A percentile compares a stretch with the other conserved stretches of the same genome.
Conservation (phyloP, 2,329 filamentous ascomycete genomes). For the Calonectria pauciramosa region DNA sequence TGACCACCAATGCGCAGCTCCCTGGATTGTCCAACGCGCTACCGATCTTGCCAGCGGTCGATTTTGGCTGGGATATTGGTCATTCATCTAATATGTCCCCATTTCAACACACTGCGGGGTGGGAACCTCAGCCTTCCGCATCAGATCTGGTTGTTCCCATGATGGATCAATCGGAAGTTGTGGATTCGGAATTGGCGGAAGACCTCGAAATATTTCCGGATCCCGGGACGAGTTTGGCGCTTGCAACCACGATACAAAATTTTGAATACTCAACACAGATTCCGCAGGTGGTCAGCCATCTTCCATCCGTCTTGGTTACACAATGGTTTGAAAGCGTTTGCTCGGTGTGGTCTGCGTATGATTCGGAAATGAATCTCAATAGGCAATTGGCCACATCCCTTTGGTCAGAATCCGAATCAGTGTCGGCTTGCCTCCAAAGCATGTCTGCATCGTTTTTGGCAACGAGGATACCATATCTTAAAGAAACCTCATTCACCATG, state of each 20-base stretch:
- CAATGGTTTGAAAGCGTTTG: constrained; percentile 57
- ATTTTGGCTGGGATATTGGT: constrained; percentile 17
- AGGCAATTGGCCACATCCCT: constrained; percentile 52
- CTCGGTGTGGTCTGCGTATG: constrained; percentile 56
- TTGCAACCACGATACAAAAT: constrained; percentile 4
- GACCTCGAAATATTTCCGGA: constrained; percentile 22
- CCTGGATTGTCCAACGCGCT: not conserved
- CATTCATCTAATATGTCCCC: not conserved
- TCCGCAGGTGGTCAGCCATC: constrained; percentile 30
- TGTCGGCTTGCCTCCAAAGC: constrained; percentile 56
- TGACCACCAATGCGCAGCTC: not conserved
- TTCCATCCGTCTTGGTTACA: constrained; percentile 48
- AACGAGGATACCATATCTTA: constrained; percentile 50
- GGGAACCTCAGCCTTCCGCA: constrained; percentile 1
- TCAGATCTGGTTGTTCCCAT: constrained; percentile 20
- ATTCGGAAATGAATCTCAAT: constrained; percentile 56
- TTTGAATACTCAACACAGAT: constrained; percentile 22
- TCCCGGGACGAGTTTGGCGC: not conserved
- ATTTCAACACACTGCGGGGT: not conserved
- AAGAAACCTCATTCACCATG: constrained; percentile 48
- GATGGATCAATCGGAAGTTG: constrained; percentile 8
- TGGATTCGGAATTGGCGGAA: constrained; percentile 16
- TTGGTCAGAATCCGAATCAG: constrained; percentile 54
- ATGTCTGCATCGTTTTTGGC: constrained; percentile 56
- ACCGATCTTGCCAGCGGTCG: not conserved